Evolutionary conservation across 1,284 basidiomycete species (phyloP).

Genomic region (Chondrostereum purpureum): DNA sequence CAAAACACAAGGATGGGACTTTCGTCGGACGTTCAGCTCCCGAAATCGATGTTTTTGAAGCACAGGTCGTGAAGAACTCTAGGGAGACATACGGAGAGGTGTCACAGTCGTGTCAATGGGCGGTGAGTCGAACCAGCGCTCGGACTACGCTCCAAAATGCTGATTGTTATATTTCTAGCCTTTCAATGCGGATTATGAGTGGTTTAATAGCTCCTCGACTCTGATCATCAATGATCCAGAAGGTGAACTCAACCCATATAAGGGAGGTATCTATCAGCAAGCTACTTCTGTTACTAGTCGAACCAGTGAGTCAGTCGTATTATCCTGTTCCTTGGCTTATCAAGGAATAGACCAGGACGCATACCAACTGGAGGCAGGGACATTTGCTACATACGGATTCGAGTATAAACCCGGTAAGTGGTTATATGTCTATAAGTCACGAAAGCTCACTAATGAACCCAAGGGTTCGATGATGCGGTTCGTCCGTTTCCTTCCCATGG

Average conservation of each 20-base stretch:
- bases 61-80: slow-evolving; percentile 20
- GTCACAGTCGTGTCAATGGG: slow-evolving; percentile 12
- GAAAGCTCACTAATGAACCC: too few relatives aligned
- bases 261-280: slow-evolving; percentile 10
- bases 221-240: slow-evolving; percentile 7
- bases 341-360: neutral
- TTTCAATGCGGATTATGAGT: slow-evolving; percentile 8
- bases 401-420: slow-evolving; percentile 10
- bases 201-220: slow-evolving; percentile 8
- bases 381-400: slow-evolving; percentile 7
- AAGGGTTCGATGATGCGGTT: neutral
- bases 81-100: slow-evolving; percentile 7
- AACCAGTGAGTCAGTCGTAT: slow-evolving; percentile 2
- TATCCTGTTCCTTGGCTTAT: neutral
- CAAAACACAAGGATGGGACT: slow-evolving; percentile 43
- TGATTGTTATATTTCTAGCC: slow-evolving; percentile 5
- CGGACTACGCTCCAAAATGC: neutral
- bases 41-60: slow-evolving; percentile 46
- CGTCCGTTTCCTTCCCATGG: too few relatives aligned
- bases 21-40: slow-evolving; percentile 50
- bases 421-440: too few relatives aligned
- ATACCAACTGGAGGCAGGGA: neutral
- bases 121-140: slow-evolving; percentile 28
- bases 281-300: slow-evolving; percentile 6
- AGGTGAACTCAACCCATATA: slow-evolving; percentile 5